Evolutionary conservation across 2,329 filamentous ascomycete genomes (phyloP).

Genomic region (Fusarium equiseti): DNA sequence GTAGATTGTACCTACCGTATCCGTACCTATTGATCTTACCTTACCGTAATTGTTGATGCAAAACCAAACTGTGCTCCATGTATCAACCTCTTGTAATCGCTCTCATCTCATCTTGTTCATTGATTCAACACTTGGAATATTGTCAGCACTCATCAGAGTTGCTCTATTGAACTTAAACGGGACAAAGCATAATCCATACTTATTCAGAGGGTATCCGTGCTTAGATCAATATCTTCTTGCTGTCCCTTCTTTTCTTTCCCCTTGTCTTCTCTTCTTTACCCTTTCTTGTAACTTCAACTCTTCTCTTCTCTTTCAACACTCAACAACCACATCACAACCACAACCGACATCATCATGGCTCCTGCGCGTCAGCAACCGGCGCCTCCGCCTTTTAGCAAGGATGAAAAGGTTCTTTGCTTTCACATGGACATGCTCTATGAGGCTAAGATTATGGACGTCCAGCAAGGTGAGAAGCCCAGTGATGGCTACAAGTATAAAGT

Average conservation of each 20-base stretch:
- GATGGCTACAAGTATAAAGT: conserved; percentile 87
- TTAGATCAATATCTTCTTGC: conserved; percentile 2
- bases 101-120: conserved; percentile 21
- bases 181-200: neutral
- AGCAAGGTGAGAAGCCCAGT: conserved; percentile 74
- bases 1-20: conserved; percentile 31
- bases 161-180: neutral
- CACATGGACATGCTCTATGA: conserved; percentile 98
- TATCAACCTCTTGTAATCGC: conserved; percentile 20
- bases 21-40: neutral
- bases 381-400: conserved; percentile 72
- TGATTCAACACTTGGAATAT: conserved; percentile 17
- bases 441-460: conserved; percentile 90
- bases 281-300: conserved; percentile 23
- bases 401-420: conserved; percentile 96
- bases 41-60: conserved; percentile 19
- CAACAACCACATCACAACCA: conserved; percentile 28
- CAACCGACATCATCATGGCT: conserved; percentile 51
- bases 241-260: conserved; percentile 4
- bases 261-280: neutral
- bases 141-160: conserved; percentile 16
- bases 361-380: conserved; percentile 58
- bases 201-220: conserved; percentile 1
- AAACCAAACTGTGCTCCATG: conserved; percentile 33
- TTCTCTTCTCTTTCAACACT: conserved; percentile 27